These are phyloP conservation scores for Puccinia horiana DNA, from an alignment of 1,284 basidiomycete genomes.

Conservation along the genomic window DNA sequence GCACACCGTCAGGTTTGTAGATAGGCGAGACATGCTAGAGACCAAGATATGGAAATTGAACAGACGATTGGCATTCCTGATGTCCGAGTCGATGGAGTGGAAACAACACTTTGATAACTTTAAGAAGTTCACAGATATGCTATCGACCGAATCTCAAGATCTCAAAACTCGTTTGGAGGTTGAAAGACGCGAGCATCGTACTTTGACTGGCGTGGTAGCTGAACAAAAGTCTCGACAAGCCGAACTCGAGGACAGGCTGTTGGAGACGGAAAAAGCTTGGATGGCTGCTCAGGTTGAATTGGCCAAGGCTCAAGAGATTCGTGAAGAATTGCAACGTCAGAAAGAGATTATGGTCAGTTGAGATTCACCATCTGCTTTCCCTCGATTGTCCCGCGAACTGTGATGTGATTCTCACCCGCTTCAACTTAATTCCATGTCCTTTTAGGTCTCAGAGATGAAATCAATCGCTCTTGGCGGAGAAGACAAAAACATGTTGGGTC, in stretches of 20 bases:
- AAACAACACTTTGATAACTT: conserved; percentile 48
- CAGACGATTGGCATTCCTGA: conserved; percentile 38
- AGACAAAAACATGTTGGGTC: conserved; percentile 19
- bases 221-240: conserved; percentile 51
- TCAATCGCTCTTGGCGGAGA: conserved; percentile 35
- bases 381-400: conserved; percentile 3
- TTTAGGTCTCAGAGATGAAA: conserved; percentile 48
- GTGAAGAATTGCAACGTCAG: conserved; percentile 52
- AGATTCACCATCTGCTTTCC: background rate
- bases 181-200: conserved; percentile 52
- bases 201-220: conserved; percentile 50
- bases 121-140: conserved; percentile 52
- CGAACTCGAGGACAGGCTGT: conserved; percentile 44
- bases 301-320: conserved; percentile 50
- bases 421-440: background rate
- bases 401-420: conserved; percentile 12
- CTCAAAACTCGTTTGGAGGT: conserved; percentile 53
- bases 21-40: conserved; percentile 53
- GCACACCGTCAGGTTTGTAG: conserved; percentile 52
- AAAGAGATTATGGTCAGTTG: conserved; percentile 50
- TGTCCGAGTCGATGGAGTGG: conserved; percentile 50
- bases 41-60: conserved; percentile 50
- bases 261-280: conserved; percentile 51
- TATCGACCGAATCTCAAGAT: conserved; percentile 51
- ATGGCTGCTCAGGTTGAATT: conserved; percentile 50